Evolutionary conservation across 768 basidiomycete species (phyloP).

Genomic region (Lactarius indigo): DNA sequence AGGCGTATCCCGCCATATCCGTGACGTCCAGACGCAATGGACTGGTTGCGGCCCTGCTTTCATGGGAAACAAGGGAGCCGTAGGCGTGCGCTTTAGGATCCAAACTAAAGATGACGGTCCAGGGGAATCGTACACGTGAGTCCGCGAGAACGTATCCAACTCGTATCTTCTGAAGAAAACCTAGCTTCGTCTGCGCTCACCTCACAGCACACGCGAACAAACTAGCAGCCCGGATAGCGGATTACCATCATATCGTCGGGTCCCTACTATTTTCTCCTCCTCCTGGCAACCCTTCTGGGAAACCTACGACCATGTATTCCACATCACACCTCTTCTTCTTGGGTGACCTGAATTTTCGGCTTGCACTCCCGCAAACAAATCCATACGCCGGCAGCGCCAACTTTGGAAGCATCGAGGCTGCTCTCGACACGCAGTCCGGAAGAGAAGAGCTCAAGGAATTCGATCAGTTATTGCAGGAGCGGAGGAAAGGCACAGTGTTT

Average conservation of each 20-base stretch:
- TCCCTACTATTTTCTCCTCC: conserved; percentile 72
- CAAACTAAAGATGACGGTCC: conserved; percentile 47
- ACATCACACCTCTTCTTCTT: conserved; percentile 91
- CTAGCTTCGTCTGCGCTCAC: conserved; percentile 90
- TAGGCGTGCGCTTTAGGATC: conserved; percentile 80
- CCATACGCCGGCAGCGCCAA: conserved; percentile 38
- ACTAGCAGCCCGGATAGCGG: conserved; percentile 60
- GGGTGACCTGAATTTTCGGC: conserved; percentile 91
- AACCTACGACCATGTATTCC: conserved; percentile 64
- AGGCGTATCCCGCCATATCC: conserved; percentile 52
- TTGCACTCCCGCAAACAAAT: conserved; percentile 59
- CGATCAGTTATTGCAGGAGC: conserved; percentile 68
- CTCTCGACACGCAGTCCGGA: conserved; percentile 37
- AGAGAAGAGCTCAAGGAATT: conserved; percentile 64
- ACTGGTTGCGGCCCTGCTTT: conserved; percentile 66
- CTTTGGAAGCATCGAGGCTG: conserved; percentile 38
- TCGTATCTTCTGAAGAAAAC: conserved; percentile 4
- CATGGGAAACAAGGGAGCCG: conserved; percentile 96
- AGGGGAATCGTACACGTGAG: conserved; percentile 85
- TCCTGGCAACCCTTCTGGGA: conserved; percentile 35
- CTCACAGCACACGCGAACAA: conserved; percentile 77
- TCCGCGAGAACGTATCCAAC: conserved; percentile 24
- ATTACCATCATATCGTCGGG: conserved; percentile 79
- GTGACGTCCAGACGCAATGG: conserved; percentile 70
- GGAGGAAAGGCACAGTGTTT: conserved; percentile 60